A percentile compares a stretch with the other conserved stretches of the same genome.
Evolutionary conservation across 345 rosid genomes (phyloP).

Genomic region (Boechera stricta): DNA sequence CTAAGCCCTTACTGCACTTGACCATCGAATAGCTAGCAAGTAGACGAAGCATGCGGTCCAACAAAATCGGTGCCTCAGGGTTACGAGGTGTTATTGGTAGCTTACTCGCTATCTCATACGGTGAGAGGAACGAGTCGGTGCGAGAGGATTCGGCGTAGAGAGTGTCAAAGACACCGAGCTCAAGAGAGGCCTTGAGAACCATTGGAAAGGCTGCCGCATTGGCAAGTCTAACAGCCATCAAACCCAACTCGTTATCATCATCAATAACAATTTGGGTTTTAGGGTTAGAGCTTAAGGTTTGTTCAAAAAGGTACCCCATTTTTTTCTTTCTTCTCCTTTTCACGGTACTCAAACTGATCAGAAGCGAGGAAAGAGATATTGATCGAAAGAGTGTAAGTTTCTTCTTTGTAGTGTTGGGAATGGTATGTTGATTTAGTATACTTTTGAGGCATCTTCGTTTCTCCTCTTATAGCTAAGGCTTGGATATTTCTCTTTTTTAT

Average conservation of each 20-base stretch:
- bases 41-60: conserved; percentile 59
- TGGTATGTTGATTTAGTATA: too few relatives aligned
- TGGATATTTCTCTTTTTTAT: too few relatives aligned
- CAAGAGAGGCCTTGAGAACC: conserved; percentile 56
- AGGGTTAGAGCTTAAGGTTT: conserved; percentile 28
- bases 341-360: conserved; percentile 2
- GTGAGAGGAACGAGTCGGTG: conserved; percentile 43
- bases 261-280: background rate
- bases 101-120: conserved; percentile 49
- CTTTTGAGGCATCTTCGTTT: too few relatives aligned
- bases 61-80: conserved; percentile 48
- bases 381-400: too few relatives aligned
- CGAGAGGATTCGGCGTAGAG: conserved; percentile 39
- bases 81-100: conserved; percentile 49
- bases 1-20: conserved; percentile 10
- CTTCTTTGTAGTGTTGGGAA: too few relatives aligned
- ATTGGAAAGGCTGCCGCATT: conserved; percentile 47
- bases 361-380: background rate
- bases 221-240: conserved; percentile 49
- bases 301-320: conserved; percentile 30
- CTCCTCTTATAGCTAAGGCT: too few relatives aligned
- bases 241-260: conserved; percentile 48
- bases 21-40: conserved; percentile 58
- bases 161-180: conserved; percentile 55
- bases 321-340: background rate